phyloP scores from a whole-genome alignment of 768 basidiomycete genomes.

The Collybiopsis confluens region DNA sequence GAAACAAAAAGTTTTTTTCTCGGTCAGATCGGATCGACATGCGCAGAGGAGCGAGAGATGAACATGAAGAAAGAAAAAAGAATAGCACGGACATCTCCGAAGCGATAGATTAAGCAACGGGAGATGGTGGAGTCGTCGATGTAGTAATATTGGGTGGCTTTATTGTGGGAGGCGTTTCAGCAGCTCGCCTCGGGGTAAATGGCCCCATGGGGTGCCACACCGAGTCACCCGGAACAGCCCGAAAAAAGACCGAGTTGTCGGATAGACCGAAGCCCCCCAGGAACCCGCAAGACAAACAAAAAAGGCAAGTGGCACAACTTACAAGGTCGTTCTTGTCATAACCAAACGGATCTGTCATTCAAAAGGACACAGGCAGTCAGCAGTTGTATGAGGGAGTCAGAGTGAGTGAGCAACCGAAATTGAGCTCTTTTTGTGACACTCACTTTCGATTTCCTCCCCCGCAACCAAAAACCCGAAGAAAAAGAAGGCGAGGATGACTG shows the following conservation, averaged over 20 bases:
- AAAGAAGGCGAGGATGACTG: slow-evolving; percentile 41
- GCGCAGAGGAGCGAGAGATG: no score
- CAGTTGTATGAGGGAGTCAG: no score
- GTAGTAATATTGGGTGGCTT: no score
- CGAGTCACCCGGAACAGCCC: no score
- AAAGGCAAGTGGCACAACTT: slow-evolving; percentile 14
- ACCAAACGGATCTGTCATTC: slow-evolving; percentile 43
- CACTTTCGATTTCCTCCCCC: slow-evolving; percentile 74
- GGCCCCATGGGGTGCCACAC: no score
- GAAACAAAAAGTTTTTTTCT: no score
- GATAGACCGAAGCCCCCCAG: not conserved
- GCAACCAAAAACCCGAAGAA: slow-evolving; percentile 75
- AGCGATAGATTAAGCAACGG: not conserved
- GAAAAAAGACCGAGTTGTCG: not conserved
- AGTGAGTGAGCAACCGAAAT: no score
- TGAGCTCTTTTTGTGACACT: slow-evolving; percentile 17
- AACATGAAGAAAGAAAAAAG: not conserved
- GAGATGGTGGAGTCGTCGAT: not conserved
- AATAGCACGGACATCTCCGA: not conserved
- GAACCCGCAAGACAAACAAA: not conserved
- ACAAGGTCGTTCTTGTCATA: slow-evolving; percentile 75
- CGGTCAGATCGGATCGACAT: slow-evolving; percentile 3
- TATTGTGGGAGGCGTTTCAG: no score
- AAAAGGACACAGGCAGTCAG: not conserved
- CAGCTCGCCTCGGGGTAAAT: no score